Percentiles rank a stretch among this genome's conserved stretches.
phyloP scores from a whole-genome alignment of 2,329 filamentous ascomycete genomes.

The Rosellinia necatrix region DNA sequence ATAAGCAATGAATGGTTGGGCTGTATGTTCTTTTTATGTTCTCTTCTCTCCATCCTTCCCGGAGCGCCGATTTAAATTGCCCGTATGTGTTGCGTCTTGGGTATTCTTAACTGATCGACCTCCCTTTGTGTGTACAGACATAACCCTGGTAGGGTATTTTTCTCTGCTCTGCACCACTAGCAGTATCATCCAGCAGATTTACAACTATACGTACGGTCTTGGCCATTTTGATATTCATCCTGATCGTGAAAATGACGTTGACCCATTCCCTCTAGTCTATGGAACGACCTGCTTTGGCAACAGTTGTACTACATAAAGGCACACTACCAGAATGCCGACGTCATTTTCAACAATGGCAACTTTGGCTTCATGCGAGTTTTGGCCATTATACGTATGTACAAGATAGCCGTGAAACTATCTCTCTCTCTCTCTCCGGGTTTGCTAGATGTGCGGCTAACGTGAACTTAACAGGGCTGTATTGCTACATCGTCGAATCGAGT shows the following conservation, averaged over 20 bases:
- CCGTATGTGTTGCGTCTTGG: not conserved
- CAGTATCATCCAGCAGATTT: slow-evolving; percentile 35
- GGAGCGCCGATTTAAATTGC: no score
- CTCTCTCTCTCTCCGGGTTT: no score
- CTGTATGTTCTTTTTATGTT: slow-evolving; percentile 17
- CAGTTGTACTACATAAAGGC: slow-evolving; percentile 34
- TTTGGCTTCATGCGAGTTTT: slow-evolving; percentile 33
- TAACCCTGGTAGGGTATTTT: slow-evolving; percentile 33
- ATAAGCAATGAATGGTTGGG: slow-evolving; percentile 25
- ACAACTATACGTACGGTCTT: slow-evolving; percentile 31
- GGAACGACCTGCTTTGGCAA: slow-evolving; percentile 31
- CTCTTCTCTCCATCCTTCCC: not conserved
- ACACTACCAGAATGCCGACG: slow-evolving; percentile 33
- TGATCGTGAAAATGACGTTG: not conserved
- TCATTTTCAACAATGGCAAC: slow-evolving; percentile 35
- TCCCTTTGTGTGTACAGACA: slow-evolving; percentile 20
- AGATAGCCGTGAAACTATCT: not conserved
- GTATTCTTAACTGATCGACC: slow-evolving; percentile 4
- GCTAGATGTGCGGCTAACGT: slow-evolving; percentile 1
- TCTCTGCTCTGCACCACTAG: slow-evolving; percentile 27
- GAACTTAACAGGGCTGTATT: slow-evolving; percentile 24
- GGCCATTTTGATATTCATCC: not conserved
- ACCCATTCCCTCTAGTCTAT: slow-evolving; percentile 20
- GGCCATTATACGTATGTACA: slow-evolving; percentile 30
- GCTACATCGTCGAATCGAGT: slow-evolving; percentile 33